phyloP scores from a whole-genome alignment of 495 filamentous ascomycete species.

The Neurospora sp. region DNA sequence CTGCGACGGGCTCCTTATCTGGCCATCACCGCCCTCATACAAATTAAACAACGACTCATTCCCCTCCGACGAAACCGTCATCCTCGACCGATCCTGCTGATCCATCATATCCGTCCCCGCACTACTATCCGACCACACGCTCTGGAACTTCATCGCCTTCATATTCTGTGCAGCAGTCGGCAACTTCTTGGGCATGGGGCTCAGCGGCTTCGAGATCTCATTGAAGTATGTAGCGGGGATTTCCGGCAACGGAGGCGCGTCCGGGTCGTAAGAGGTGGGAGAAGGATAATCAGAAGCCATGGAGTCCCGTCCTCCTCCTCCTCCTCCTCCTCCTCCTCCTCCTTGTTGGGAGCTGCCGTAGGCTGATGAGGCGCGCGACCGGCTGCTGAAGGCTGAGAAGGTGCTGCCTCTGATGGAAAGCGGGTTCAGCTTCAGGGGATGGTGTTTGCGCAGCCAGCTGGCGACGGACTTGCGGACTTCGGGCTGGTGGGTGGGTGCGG shows the following conservation, averaged over 20 bases:
- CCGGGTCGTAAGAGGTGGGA: neutral
- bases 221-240: neutral
- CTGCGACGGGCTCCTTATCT: neutral
- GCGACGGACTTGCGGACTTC: constrained; percentile 11
- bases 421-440: constrained; percentile 15
- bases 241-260: neutral
- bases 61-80: neutral
- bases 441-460: constrained; percentile 14
- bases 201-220: neutral
- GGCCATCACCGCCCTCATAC: neutral
- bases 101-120: neutral
- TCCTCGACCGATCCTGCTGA: neutral
- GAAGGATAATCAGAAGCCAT: neutral
- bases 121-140: neutral
- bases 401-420: constrained; percentile 4
- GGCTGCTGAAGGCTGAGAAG: neutral
- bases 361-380: neutral
- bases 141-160: neutral
- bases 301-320: neutral
- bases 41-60: neutral
- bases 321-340: neutral
- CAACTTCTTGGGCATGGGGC: neutral
- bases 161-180: neutral
- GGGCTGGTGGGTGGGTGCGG: constrained; percentile 1
- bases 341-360: neutral